These are phyloP conservation scores for Colletotrichum orchidophilum DNA, from an alignment of 2,329 filamentous ascomycete genomes.

Conservation along the genomic window DNA sequence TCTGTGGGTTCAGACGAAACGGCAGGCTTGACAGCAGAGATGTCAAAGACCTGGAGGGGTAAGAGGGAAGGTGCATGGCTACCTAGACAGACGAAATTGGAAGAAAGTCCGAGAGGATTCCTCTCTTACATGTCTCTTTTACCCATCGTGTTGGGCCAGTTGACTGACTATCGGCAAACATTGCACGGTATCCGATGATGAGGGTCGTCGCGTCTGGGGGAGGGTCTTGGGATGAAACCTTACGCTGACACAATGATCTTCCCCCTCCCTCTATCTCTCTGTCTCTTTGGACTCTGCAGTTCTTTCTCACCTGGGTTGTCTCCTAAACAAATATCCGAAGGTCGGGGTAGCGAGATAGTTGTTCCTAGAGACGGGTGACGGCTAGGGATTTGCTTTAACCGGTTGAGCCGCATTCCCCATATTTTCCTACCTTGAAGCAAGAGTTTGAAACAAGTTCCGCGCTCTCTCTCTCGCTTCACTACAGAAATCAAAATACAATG, in stretches of 20 bases:
- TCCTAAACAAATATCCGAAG: background rate
- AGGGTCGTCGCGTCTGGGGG: conserved; percentile 2
- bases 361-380: background rate
- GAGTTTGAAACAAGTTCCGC: background rate
- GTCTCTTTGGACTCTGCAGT: background rate
- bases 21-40: background rate
- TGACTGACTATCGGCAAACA: background rate
- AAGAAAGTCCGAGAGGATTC: background rate
- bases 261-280: no score
- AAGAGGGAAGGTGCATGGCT: background rate
- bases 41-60: background rate
- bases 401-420: no score
- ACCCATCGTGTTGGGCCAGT: background rate
- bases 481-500: background rate
- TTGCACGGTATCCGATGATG: background rate
- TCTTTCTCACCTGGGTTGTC: background rate
- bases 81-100: background rate
- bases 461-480: background rate
- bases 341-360: background rate
- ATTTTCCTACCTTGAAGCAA: background rate
- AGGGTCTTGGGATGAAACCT: conserved; percentile 1
- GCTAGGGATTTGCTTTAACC: no score
- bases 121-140: background rate
- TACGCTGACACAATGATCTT: background rate
- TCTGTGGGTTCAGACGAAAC: conserved; percentile 4